Evolutionary conservation across 306 rosid species (phyloP), one percentile per base, ranked within the genome.

Genomic region (Lagenaria siceraria): DNA sequence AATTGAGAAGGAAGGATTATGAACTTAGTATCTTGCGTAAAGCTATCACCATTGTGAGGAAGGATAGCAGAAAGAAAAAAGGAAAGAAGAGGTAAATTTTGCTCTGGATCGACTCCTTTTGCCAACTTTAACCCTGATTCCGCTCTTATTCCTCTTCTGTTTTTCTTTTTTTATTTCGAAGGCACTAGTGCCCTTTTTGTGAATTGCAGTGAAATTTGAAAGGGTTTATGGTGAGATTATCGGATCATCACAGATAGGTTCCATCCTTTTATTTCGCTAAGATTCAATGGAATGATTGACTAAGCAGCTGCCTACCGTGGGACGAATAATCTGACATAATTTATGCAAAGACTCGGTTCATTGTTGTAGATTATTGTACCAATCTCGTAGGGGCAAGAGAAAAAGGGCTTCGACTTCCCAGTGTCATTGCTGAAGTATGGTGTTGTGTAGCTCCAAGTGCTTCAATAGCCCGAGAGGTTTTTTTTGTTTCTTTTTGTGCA

Each of bases 1-100:
- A 81, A 74, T 58, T 87, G 58, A 80, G 80, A 54, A 84, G 80
- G 54, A 90, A 83, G 82, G 96, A 88, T 53, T 86, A 75, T 65
- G 88, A 92, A 75, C 80, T 83, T 36, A 10, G 81, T 52, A 18
- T 24, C 74, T 82, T 87, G 75, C 78, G 82, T 84, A 85, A 80
- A 80, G 72, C 83, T 77, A 62, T 85, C 63, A 29, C 83, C 42
- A 55, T 78, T 49, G 59, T 76, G 63, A 73, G 49, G 75, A 74
- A 61, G 71, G 66, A 52, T 18, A 82, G 78, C 69, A 80, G 52
- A 56, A 63, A 59, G 52, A 85, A 60, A 51, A 31, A 53, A 53
- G 76, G 77, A 79, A 80, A 82, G 62, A 77, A 46, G 43, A 65
- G 68, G 42, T 72, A 29, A 49, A 72, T 72, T 51, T 49, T 72